A percentile compares a stretch with the other conserved stretches of the same genome.
phyloP scores from a whole-genome alignment of 306 rosid species.

The Pterocarpus macrocarpus region DNA sequence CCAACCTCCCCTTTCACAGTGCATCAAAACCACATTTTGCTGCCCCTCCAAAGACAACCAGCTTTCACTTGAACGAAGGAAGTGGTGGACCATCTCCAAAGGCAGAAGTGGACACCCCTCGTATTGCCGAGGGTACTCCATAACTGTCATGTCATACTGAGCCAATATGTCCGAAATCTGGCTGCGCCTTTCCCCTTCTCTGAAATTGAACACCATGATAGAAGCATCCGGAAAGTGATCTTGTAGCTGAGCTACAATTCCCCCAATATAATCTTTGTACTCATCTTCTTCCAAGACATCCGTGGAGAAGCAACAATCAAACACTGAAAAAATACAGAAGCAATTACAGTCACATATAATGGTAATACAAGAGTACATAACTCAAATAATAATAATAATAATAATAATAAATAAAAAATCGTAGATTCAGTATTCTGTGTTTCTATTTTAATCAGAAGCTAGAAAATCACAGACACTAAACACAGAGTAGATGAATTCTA shows the following conservation, averaged over 20 bases:
- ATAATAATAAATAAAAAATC: too few relatives aligned
- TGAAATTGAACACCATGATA: conserved; percentile 96
- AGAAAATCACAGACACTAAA: conserved; percentile 31
- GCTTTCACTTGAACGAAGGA: conserved; percentile 96
- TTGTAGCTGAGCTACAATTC: conserved; percentile 88
- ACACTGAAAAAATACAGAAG: conserved; percentile 66
- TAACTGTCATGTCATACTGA: conserved; percentile 95
- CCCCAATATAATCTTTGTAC: conserved; percentile 82
- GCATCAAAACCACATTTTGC: conserved; percentile 94
- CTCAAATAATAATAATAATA: neutral
- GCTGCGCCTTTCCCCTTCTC: conserved; percentile 91
- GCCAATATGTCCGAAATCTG: conserved; percentile 84
- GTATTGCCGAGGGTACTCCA: conserved; percentile 97
- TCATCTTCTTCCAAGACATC: conserved; percentile 90
- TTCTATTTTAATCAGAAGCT: neutral
- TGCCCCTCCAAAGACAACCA: conserved; percentile 98
- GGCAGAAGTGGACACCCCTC: conserved; percentile 93
- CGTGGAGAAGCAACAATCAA: conserved; percentile 98
- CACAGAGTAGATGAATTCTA: neutral
- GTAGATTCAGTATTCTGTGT: neutral
- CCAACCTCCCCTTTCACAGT: conserved; percentile 99
- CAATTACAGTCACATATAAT: conserved; percentile 33
- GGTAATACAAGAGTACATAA: conserved; percentile 9
- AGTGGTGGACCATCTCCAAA: conserved; percentile 93
- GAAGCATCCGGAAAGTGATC: conserved; percentile 94